These are phyloP conservation scores for Mortierella antarctica DNA, from an alignment of 192 early-diverging fungal genomes.

Conservation along the genomic window DNA sequence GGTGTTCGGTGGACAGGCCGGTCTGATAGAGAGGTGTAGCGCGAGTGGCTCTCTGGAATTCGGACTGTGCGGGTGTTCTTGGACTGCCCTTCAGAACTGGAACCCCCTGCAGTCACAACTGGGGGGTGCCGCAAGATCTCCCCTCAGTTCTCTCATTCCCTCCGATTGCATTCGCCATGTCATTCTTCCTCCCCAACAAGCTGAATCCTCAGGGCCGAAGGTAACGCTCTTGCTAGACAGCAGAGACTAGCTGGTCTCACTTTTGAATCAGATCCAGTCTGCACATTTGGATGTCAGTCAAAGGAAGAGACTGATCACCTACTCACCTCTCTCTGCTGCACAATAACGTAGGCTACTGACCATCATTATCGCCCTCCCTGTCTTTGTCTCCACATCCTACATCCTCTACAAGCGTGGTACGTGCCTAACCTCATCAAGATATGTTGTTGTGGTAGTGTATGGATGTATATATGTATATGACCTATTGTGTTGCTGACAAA, in stretches of 20 bases:
- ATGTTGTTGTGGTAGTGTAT: background rate
- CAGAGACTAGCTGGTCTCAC: background rate
- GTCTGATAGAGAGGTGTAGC: too few species aligned
- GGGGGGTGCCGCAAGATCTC: too few species aligned
- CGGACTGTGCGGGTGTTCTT: too few species aligned
- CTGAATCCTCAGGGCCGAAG: slow-evolving; percentile 51
- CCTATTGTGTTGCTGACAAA: background rate
- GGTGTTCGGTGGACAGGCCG: too few species aligned
- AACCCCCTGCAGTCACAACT: too few species aligned
- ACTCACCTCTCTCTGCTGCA: background rate
- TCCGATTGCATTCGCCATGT: slow-evolving; percentile 4
- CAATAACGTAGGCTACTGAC: slow-evolving; percentile 27
- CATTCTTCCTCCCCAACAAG: slow-evolving; percentile 48
- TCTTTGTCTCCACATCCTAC: slow-evolving; percentile 46
- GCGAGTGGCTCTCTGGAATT: too few species aligned
- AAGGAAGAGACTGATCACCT: background rate
- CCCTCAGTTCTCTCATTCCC: background rate
- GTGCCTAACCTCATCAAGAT: background rate
- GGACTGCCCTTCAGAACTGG: too few species aligned
- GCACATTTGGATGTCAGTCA: too few species aligned
- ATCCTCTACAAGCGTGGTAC: slow-evolving; percentile 44
- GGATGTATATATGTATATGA: too few species aligned
- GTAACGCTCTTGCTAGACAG: background rate
- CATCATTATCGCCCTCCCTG: slow-evolving; percentile 37
- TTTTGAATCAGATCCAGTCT: too few species aligned